A percentile compares a stretch with the other conserved stretches of the same genome.
Evolutionary conservation across 345 rosid genomes (phyloP).

Genomic region (Camelina neglecta): DNA sequence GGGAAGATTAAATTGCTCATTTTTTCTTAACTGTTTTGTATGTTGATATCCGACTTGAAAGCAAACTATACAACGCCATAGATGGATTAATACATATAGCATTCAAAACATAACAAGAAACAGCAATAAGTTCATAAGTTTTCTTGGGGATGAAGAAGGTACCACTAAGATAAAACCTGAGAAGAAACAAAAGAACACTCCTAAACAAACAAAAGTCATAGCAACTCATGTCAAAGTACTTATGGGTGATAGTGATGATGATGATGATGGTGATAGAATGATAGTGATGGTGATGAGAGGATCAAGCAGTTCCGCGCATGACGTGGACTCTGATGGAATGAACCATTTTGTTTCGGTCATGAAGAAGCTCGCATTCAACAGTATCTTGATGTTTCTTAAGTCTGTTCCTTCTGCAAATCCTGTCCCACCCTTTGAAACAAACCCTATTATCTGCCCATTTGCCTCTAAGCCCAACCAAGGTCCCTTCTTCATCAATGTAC

Average conservation of each 20-base stretch:
- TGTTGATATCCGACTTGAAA: background rate
- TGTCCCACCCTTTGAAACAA: conserved; percentile 39
- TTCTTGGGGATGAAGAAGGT: background rate
- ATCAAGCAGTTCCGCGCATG: conserved; percentile 7
- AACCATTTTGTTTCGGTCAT: background rate
- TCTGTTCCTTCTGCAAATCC: conserved; percentile 39
- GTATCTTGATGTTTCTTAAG: background rate
- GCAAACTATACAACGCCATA: background rate
- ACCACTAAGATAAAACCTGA: background rate
- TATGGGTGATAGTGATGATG: background rate
- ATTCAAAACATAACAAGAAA: background rate
- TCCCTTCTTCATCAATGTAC: conserved; percentile 35
- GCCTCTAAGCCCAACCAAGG: conserved; percentile 3
- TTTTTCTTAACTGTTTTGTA: too few species aligned
- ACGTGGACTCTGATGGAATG: conserved; percentile 24
- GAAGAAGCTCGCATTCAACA: conserved; percentile 28
- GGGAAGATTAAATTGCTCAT: too few species aligned
- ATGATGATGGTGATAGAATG: background rate
- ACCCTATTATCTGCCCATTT: conserved; percentile 25
- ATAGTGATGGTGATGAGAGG: background rate
- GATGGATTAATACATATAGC: background rate
- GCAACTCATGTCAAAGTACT: background rate
- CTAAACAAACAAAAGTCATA: conserved; percentile 1
- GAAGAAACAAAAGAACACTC: background rate
- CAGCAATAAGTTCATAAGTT: conserved; percentile 1